Percentiles rank a stretch among this genome's conserved stretches.
These are phyloP conservation scores for Sophora flavescens DNA, from an alignment of 306 rosid species.

Conservation along the genomic window DNA sequence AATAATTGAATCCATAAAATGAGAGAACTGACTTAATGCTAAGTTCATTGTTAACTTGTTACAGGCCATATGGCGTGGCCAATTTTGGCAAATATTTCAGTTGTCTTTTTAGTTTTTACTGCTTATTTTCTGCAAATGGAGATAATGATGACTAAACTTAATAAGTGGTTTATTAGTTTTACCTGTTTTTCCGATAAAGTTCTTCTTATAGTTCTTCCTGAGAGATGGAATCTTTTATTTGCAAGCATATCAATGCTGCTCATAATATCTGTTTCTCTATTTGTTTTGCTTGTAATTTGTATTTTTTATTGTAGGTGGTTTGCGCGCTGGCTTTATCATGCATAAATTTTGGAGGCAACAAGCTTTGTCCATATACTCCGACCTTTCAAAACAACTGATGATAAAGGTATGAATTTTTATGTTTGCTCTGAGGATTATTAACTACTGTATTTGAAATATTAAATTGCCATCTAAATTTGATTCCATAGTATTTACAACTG, in stretches of 20 bases:
- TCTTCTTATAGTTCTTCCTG: not conserved
- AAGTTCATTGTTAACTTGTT: not conserved
- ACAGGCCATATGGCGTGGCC: not conserved
- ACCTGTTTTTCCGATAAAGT: not conserved
- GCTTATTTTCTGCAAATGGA: not conserved
- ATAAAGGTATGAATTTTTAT: conserved; percentile 71
- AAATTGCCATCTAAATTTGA: too few relatives aligned
- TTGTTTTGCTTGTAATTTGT: conserved; percentile 12
- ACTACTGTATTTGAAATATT: not conserved
- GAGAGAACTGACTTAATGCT: not conserved
- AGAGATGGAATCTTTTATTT: conserved; percentile 5
- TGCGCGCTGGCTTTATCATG: conserved; percentile 78
- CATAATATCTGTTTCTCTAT: conserved; percentile 22
- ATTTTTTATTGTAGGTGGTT: conserved; percentile 52
- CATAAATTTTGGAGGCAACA: conserved; percentile 81
- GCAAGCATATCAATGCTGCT: not conserved
- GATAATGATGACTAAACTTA: not conserved
- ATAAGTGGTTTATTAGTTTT: not conserved
- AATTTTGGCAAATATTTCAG: conserved; percentile 6
- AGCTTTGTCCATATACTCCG: conserved; percentile 87
- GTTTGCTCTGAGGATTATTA: conserved; percentile 2
- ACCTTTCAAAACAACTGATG: conserved; percentile 71
- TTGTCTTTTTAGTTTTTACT: not conserved
- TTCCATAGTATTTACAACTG: too few relatives aligned
- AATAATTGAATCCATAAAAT: not conserved